Conservation (phyloP, 768 basidiomycete genomes). For the Tylopilus sp. region DNA sequence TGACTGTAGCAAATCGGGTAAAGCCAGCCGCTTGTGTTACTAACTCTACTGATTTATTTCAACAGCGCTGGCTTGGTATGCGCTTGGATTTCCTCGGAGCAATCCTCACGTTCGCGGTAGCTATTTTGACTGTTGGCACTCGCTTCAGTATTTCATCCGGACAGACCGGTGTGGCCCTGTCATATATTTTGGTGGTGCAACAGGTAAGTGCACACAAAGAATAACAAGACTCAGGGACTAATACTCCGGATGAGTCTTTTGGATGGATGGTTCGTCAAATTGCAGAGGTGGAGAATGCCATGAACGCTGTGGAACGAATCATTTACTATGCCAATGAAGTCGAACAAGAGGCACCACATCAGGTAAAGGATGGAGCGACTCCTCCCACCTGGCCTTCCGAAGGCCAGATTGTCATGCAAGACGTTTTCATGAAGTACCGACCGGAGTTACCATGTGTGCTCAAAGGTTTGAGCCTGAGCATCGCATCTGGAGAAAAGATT, state of each 20-base stretch:
- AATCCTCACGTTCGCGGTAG: slow-evolving; percentile 71
- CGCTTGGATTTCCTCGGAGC: slow-evolving; percentile 84
- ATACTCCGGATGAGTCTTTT: slow-evolving; percentile 43
- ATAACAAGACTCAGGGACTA: background rate
- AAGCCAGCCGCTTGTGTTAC: background rate
- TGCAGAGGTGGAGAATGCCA: slow-evolving; percentile 89
- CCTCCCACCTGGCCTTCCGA: slow-evolving; percentile 67
- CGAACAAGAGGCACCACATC: slow-evolving; percentile 78
- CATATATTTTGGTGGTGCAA: slow-evolving; percentile 78
- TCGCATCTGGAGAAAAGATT: slow-evolving; percentile 82
- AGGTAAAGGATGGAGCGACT: slow-evolving; percentile 59
- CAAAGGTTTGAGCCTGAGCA: slow-evolving; percentile 69
- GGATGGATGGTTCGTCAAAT: slow-evolving; percentile 74
- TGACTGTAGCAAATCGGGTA: slow-evolving; percentile 80
- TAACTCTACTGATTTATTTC: background rate
- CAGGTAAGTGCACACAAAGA: slow-evolving; percentile 43
- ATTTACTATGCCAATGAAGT: slow-evolving; percentile 76
- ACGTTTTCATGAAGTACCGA: slow-evolving; percentile 79
- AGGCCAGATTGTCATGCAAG: slow-evolving; percentile 70
- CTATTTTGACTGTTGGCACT: slow-evolving; percentile 75
- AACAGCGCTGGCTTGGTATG: slow-evolving; percentile 79
- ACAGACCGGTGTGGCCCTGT: slow-evolving; percentile 72
- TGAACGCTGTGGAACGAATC: slow-evolving; percentile 88
- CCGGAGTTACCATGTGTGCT: slow-evolving; percentile 86
- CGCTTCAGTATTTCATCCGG: slow-evolving; percentile 75